Conservation (phyloP, 2,329 filamentous ascomycete species). For the Penicillium griseofulvum region DNA sequence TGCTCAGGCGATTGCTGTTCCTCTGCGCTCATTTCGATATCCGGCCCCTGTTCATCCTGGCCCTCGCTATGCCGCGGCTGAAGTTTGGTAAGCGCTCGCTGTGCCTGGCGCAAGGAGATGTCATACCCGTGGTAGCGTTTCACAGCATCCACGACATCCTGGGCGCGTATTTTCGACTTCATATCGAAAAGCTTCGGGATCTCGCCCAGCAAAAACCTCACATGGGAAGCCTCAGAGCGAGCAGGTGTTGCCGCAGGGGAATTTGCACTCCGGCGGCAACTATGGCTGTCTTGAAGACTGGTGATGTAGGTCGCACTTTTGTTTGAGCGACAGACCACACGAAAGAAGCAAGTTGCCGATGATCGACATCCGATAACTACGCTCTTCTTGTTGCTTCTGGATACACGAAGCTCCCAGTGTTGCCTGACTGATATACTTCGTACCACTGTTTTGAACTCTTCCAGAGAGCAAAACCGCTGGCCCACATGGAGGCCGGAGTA, state of each 20-base stretch:
- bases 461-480: slow-evolving; percentile 39
- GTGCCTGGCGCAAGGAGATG: slow-evolving; percentile 41
- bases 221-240: slow-evolving; percentile 42
- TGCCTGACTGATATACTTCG: slow-evolving; percentile 42
- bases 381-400: slow-evolving; percentile 42
- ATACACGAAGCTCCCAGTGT: slow-evolving; percentile 42
- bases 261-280: slow-evolving; percentile 32
- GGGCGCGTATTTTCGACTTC: slow-evolving; percentile 36
- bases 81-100: slow-evolving; percentile 37
- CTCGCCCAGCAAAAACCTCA: slow-evolving; percentile 38
- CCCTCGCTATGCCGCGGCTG: slow-evolving; percentile 30
- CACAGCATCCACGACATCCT: slow-evolving; percentile 42
- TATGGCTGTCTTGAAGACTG: slow-evolving; percentile 40
- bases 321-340: slow-evolving; percentile 42
- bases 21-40: slow-evolving; percentile 24
- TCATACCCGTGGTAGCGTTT: slow-evolving; percentile 44
- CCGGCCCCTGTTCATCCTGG: slow-evolving; percentile 23
- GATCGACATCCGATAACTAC: slow-evolving; percentile 43
- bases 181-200: slow-evolving; percentile 43
- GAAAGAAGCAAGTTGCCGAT: slow-evolving; percentile 39
- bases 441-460: slow-evolving; percentile 40
- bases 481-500: slow-evolving; percentile 41
- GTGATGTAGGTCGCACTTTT: slow-evolving; percentile 43
- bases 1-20: slow-evolving; percentile 28
- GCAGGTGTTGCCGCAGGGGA: slow-evolving; percentile 34